A percentile compares a stretch with the other conserved stretches of the same genome.
Conservation (phyloP, 2,329 filamentous ascomycete species). For the Cadophora gregata region DNA sequence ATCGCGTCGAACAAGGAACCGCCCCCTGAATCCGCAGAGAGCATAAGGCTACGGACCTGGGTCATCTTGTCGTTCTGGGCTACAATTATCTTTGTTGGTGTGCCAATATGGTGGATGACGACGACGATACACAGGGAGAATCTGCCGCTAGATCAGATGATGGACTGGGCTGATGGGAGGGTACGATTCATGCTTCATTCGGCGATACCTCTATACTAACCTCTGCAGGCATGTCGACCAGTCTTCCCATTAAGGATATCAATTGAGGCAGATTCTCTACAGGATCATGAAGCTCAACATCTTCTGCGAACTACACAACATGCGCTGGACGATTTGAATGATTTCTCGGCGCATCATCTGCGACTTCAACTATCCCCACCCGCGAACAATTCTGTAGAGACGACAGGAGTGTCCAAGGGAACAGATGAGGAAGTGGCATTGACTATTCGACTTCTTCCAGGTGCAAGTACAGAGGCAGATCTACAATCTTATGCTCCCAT, state of each 20-base stretch:
- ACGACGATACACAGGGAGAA: constrained; percentile 89
- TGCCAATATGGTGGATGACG: constrained; percentile 96
- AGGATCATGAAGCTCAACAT: constrained; percentile 70
- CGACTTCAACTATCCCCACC: constrained; percentile 68
- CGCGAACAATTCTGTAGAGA: constrained; percentile 31
- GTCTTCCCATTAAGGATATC: constrained; percentile 87
- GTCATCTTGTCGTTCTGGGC: constrained; percentile 92
- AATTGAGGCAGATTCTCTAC: constrained; percentile 71
- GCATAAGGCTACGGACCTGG: constrained; percentile 70
- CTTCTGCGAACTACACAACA: constrained; percentile 84
- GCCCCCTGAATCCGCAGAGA: constrained; percentile 78
- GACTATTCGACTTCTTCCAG: constrained; percentile 72
- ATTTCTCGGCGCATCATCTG: constrained; percentile 84
- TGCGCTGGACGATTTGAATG: constrained; percentile 83
- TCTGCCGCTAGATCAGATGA: constrained; percentile 85
- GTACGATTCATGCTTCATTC: constrained; percentile 52
- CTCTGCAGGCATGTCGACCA: constrained; percentile 76
- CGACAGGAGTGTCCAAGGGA: constrained; percentile 42
- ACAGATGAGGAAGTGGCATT: constrained; percentile 63
- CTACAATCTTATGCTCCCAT: constrained; percentile 73
- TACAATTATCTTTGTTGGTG: constrained; percentile 79
- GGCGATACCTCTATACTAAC: constrained; percentile 26
- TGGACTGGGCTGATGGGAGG: constrained; percentile 88
- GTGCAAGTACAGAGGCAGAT: constrained; percentile 62
- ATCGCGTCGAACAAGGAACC: constrained; percentile 48